phyloP scores from a whole-genome alignment of 768 basidiomycete species.

The Collybia nuda region DNA sequence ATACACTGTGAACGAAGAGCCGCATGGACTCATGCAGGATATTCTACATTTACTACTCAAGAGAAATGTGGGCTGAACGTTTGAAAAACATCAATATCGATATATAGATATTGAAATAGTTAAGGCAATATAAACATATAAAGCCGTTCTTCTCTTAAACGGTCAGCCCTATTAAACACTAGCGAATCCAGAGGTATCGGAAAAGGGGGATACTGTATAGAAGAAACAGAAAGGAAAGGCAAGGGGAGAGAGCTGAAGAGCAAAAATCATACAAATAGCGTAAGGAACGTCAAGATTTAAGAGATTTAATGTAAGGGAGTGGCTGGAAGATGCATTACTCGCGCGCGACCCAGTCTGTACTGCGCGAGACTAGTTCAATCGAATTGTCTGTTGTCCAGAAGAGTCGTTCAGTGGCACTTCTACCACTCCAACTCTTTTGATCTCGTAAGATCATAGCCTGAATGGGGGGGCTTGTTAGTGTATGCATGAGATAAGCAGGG shows the following conservation, averaged over 20 bases:
- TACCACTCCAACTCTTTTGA: conserved; percentile 93
- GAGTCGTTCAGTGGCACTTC: conserved; percentile 86
- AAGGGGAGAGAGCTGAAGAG: background rate
- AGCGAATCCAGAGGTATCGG: conserved; percentile 3
- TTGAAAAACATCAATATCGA: background rate
- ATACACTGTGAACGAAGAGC: no score
- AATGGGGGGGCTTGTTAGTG: background rate
- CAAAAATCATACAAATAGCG: conserved; percentile 14
- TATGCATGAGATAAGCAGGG: background rate
- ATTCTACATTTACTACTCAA: no score
- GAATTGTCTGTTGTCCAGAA: conserved; percentile 95
- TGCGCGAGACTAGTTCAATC: conserved; percentile 81
- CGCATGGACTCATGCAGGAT: no score
- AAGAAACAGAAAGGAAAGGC: conserved; percentile 7
- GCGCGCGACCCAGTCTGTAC: conserved; percentile 83
- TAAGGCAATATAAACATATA: background rate
- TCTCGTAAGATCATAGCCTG: conserved; percentile 96
- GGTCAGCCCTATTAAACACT: conserved; percentile 14
- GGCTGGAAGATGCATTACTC: conserved; percentile 36
- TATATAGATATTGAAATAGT: conserved; percentile 1
- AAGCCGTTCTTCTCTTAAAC: background rate
- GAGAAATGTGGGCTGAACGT: background rate
- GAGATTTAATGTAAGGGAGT: conserved; percentile 4
- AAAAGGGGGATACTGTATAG: conserved; percentile 7
- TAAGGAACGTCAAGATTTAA: conserved; percentile 13